phyloP scores from a whole-genome alignment of 73 alveolate genomes.

The Paraurostyla sp. region DNA sequence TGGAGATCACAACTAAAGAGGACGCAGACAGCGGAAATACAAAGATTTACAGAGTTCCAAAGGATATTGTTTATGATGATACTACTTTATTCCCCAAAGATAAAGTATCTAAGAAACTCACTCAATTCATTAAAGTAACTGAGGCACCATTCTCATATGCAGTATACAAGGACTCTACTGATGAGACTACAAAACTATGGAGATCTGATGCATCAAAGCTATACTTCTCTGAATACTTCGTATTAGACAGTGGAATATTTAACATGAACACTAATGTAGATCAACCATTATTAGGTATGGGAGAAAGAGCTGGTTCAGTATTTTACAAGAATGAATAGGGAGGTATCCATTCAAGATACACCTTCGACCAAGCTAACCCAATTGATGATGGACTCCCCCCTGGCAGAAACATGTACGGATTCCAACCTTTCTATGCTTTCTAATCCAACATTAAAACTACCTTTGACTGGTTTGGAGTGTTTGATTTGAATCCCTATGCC shows the following conservation, averaged over 20 bases:
- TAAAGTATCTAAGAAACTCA: constrained; percentile 24
- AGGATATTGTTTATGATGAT: not conserved
- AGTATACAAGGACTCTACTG: not conserved
- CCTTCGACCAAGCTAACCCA: constrained; percentile 88
- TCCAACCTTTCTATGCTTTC: constrained; percentile 94
- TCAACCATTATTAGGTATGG: constrained; percentile 89
- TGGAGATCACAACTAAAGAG: constrained; percentile 35
- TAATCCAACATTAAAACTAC: constrained; percentile 48
- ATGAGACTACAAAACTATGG: constrained; percentile 24
- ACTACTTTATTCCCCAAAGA: not conserved
- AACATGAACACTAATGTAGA: constrained; percentile 33
- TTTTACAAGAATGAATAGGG: constrained; percentile 70
- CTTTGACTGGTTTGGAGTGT: constrained; percentile 81
- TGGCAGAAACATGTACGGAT: constrained; percentile 94
- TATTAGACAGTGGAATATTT: constrained; percentile 47
- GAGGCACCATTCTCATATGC: constrained; percentile 17
- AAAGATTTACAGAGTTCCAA: constrained; percentile 14
- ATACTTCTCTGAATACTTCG: constrained; percentile 52
- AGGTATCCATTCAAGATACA: constrained; percentile 94
- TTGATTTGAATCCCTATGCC: constrained; percentile 88
- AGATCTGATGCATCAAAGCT: constrained; percentile 23
- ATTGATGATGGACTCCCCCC: constrained; percentile 92
- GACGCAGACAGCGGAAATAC: not conserved
- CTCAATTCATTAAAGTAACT: constrained; percentile 33
- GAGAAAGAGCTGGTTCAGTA: constrained; percentile 94